Conservation (phyloP, 306 rosid species). For the Vicia faba region DNA sequence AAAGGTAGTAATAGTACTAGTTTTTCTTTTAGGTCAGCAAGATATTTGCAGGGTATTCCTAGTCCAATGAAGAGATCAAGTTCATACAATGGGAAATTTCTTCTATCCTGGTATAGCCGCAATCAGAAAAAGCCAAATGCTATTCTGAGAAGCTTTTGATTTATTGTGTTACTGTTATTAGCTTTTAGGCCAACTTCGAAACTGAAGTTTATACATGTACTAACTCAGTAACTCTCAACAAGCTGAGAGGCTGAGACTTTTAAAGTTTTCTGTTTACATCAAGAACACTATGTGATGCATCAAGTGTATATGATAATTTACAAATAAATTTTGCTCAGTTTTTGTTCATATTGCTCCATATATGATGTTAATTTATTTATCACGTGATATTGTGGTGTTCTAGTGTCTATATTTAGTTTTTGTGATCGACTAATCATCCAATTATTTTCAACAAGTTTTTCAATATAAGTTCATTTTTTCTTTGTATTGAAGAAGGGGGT, state of each 20-base stretch:
- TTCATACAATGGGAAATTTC: slow-evolving; percentile 59
- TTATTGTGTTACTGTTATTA: background rate
- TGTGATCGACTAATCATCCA: background rate
- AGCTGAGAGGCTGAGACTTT: slow-evolving; percentile 43
- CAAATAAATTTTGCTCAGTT: slow-evolving; percentile 33
- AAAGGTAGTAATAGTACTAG: slow-evolving; percentile 39
- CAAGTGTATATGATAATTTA: slow-evolving; percentile 26
- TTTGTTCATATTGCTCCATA: slow-evolving; percentile 18
- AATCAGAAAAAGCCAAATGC: slow-evolving; percentile 46
- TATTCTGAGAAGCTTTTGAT: slow-evolving; percentile 50
- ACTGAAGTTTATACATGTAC: slow-evolving; percentile 5
- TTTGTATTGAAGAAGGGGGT: too few species aligned
- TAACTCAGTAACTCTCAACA: slow-evolving; percentile 49
- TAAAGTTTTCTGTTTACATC: slow-evolving; percentile 22
- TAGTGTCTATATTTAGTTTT: background rate
- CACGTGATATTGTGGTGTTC: slow-evolving; percentile 2
- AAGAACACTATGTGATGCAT: slow-evolving; percentile 31
- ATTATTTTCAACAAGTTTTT: too few species aligned
- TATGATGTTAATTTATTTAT: background rate
- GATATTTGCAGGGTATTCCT: slow-evolving; percentile 43
- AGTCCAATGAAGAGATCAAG: slow-evolving; percentile 66
- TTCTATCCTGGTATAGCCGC: slow-evolving; percentile 41
- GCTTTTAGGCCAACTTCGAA: slow-evolving; percentile 8
- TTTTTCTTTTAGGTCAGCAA: slow-evolving; percentile 53
- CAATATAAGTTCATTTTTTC: too few species aligned